These are phyloP conservation scores for Picochlorum sp. DNA, from an alignment of 139 green algal genomes.

Conservation along the genomic window DNA sequence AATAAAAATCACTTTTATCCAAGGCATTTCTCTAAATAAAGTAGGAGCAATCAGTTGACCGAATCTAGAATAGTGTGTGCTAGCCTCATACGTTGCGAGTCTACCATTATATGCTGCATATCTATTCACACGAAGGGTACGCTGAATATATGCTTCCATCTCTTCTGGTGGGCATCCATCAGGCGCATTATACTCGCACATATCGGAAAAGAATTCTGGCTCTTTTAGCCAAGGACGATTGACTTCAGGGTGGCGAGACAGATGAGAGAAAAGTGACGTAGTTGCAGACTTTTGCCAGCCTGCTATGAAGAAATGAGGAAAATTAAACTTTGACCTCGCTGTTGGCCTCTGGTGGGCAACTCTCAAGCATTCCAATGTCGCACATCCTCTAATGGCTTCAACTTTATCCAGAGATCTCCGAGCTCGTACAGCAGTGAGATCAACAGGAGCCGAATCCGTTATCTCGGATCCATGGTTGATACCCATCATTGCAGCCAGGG, in stretches of 20 bases:
- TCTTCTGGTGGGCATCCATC: not conserved
- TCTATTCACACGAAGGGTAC: not conserved
- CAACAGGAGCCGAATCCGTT: not conserved
- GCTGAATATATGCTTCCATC: not conserved
- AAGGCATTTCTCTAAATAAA: conserved; percentile 8
- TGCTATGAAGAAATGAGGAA: conserved; percentile 6
- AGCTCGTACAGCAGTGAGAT: not conserved
- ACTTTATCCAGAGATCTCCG: conserved; percentile 1
- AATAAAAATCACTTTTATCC: conserved; percentile 13
- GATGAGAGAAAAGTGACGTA: not conserved
- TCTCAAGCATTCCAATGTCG: conserved; percentile 4
- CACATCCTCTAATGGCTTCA: conserved; percentile 2
- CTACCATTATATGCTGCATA: conserved; percentile 1
- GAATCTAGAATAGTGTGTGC: conserved; percentile 6
- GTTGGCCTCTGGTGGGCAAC: not conserved
- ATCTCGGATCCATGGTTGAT: not conserved
- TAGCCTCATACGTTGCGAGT: conserved; percentile 14
- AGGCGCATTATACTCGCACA: not conserved
- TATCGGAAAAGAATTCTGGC: conserved; percentile 6
- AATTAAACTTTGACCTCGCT: conserved; percentile 1
- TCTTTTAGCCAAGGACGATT: conserved; percentile 1
- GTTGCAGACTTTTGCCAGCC: conserved; percentile 5
- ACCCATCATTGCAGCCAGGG: conserved; percentile 1
- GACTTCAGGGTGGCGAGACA: not conserved
- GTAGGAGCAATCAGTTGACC: conserved; percentile 5